A percentile compares a stretch with the other conserved stretches of the same genome.
phyloP scores from a whole-genome alignment of 345 rosid species.

The Excoecaria agallocha region DNA sequence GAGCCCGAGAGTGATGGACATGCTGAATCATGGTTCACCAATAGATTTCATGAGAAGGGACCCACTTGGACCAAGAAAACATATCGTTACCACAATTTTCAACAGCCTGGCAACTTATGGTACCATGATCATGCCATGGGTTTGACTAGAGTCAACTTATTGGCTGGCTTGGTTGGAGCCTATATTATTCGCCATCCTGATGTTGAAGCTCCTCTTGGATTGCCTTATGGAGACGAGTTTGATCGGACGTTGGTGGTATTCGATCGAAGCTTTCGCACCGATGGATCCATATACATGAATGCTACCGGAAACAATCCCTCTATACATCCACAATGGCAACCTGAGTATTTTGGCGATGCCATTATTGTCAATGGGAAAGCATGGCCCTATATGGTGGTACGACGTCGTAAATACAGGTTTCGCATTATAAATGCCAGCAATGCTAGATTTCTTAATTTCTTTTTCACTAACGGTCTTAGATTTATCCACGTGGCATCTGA shows the following conservation, averaged over 20 bases:
- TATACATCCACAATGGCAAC: slow-evolving; percentile 97
- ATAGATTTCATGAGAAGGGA: slow-evolving; percentile 54
- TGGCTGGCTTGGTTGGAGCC: slow-evolving; percentile 84
- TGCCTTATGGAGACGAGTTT: slow-evolving; percentile 52
- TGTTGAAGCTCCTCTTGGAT: slow-evolving; percentile 51
- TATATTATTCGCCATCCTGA: slow-evolving; percentile 59
- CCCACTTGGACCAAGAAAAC: slow-evolving; percentile 55
- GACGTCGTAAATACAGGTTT: slow-evolving; percentile 78
- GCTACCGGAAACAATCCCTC: slow-evolving; percentile 81
- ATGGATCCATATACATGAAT: slow-evolving; percentile 83
- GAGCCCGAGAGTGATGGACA: slow-evolving; percentile 83
- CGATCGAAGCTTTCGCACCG: slow-evolving; percentile 62
- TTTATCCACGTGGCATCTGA: slow-evolving; percentile 64
- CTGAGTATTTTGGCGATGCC: slow-evolving; percentile 81
- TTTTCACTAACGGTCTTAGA: slow-evolving; percentile 63
- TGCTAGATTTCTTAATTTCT: slow-evolving; percentile 72
- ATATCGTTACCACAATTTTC: slow-evolving; percentile 58
- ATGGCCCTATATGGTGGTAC: slow-evolving; percentile 70
- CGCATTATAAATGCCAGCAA: slow-evolving; percentile 80
- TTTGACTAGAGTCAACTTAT: slow-evolving; percentile 75
- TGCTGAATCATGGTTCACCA: slow-evolving; percentile 77
- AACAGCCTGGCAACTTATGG: slow-evolving; percentile 91
- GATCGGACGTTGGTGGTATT: slow-evolving; percentile 66
- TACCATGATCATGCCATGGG: slow-evolving; percentile 95
- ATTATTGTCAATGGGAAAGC: slow-evolving; percentile 89